Evolutionary conservation across 2,329 filamentous ascomycete genomes (phyloP).

Genomic region (Fusarium brevicatenulatum): DNA sequence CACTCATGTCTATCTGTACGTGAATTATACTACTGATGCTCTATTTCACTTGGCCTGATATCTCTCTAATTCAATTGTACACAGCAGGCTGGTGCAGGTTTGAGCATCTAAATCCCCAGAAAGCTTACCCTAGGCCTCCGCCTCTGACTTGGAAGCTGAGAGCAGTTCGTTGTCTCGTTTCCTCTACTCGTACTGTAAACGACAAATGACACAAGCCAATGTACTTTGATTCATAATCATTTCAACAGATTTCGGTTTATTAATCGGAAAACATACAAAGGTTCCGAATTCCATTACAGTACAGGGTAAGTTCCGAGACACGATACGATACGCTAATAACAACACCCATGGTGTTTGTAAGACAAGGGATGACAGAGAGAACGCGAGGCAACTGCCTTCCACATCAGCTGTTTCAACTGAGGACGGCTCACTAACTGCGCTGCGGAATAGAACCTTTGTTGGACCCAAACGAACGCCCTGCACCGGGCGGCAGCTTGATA

Average conservation of each 20-base stretch:
- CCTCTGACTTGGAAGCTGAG: neutral
- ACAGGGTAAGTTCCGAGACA: neutral
- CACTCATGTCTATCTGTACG: no score
- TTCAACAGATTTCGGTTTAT: neutral
- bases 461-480: neutral
- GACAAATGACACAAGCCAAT: rapidly evolving
- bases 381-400: slow-evolving; percentile 8
- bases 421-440: neutral
- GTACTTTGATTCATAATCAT: neutral
- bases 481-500: neutral
- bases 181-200: neutral
- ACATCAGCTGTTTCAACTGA: slow-evolving; percentile 1
- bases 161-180: neutral
- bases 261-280: neutral
- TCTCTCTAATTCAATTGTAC: no score
- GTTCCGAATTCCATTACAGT: neutral
- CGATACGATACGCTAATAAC: neutral
- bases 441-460: neutral
- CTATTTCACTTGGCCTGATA: neutral
- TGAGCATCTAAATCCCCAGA: rapidly evolving
- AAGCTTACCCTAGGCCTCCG: neutral
- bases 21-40: rapidly evolving
- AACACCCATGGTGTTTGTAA: neutral
- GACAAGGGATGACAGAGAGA: neutral
- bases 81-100: neutral